Percentiles rank a stretch among this genome's conserved stretches.
Evolutionary conservation across 306 rosid genomes (phyloP).

Genomic region (Dryas drummondii): DNA sequence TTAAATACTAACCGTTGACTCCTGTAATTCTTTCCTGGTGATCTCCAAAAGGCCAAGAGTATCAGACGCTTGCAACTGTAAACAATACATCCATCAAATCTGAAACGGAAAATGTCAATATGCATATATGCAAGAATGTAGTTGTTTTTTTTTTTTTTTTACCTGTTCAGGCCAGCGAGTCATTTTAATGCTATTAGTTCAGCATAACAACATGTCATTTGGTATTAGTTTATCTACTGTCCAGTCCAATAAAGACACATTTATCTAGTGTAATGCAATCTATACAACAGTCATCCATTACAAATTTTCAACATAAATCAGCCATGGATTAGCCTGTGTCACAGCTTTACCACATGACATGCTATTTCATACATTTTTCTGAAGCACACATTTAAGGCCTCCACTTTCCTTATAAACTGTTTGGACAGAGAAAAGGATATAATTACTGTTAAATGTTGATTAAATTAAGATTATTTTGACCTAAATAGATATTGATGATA

Average conservation of each 20-base stretch:
- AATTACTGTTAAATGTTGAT: not conserved
- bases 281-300: not conserved
- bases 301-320: not conserved
- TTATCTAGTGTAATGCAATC: not conserved
- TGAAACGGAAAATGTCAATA: not conserved
- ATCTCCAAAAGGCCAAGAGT: constrained; percentile 65
- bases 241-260: not conserved
- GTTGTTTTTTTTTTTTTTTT: not conserved
- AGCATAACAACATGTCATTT: not conserved
- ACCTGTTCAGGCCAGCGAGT: not conserved
- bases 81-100: constrained; percentile 19
- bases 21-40: constrained; percentile 48
- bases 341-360: not conserved
- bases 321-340: not conserved
- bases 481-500: not conserved
- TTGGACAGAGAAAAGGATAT: not conserved
- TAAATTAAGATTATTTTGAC: not conserved
- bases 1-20: constrained; percentile 45
- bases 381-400: not conserved
- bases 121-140: not conserved
- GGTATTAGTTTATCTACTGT: not conserved
- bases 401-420: too few species aligned
- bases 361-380: not conserved
- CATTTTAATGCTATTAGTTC: not conserved
- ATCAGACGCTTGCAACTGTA: constrained; percentile 73